Evolutionary conservation across 345 rosid species (phyloP).

Genomic region (Stellera chamaejasme): DNA sequence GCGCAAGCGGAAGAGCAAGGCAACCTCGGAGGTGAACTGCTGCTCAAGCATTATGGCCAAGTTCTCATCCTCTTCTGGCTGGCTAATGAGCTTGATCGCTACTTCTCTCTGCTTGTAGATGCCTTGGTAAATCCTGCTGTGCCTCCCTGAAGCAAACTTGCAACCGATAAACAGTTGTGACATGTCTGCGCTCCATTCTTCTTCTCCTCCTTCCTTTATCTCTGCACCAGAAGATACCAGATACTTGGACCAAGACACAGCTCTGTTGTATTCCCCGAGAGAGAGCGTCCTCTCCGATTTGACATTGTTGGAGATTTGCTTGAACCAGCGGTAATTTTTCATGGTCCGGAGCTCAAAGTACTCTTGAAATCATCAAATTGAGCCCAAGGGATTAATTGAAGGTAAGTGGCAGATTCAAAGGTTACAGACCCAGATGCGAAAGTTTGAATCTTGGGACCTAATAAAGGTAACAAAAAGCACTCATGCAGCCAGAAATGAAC

Average conservation of each 20-base stretch:
- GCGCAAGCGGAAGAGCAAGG: conserved; percentile 43
- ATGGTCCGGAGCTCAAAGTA: conserved; percentile 25
- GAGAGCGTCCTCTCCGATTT: conserved; percentile 47
- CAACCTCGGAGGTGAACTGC: conserved; percentile 72
- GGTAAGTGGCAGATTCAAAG: neutral
- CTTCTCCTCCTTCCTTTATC: conserved; percentile 65
- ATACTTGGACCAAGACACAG: conserved; percentile 78
- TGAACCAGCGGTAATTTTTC: conserved; percentile 56
- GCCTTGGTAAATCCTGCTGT: conserved; percentile 77
- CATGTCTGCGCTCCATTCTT: conserved; percentile 75
- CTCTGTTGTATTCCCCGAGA: conserved; percentile 61
- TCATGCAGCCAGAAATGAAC: neutral
- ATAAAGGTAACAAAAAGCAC: conserved; percentile 2
- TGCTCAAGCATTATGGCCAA: conserved; percentile 52
- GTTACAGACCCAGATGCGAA: conserved; percentile 1
- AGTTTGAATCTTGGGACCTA: conserved; percentile 11
- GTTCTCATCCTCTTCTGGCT: conserved; percentile 66
- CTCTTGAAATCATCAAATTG: conserved; percentile 28
- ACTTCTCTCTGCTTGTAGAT: conserved; percentile 61
- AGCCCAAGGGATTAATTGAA: conserved; percentile 11
- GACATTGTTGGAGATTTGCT: conserved; percentile 44
- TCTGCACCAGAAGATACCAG: conserved; percentile 68
- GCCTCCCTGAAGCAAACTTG: conserved; percentile 72
- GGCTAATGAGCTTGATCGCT: conserved; percentile 68
- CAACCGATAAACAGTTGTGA: conserved; percentile 58